Evolutionary conservation across 2,329 filamentous ascomycete genomes (phyloP).

Genomic region (Nothomitra cinnamomea): DNA sequence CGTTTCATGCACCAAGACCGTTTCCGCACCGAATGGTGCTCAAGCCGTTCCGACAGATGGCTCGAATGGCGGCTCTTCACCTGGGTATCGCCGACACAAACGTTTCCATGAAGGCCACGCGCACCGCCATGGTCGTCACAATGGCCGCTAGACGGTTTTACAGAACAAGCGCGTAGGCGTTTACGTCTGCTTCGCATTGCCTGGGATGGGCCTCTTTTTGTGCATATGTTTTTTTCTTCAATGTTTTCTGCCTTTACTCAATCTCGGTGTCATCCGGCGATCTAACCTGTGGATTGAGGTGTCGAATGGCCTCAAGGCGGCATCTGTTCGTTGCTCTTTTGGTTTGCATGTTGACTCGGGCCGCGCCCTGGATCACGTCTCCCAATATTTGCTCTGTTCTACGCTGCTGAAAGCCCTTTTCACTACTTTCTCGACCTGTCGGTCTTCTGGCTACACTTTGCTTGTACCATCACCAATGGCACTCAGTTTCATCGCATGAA

Average conservation of each 20-base stretch:
- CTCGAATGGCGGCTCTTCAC: too few relatives aligned
- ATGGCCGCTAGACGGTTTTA: neutral
- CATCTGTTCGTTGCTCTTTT: neutral
- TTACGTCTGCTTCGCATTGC: too few relatives aligned
- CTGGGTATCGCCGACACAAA: too few relatives aligned
- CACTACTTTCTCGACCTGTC: neutral
- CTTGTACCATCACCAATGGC: neutral
- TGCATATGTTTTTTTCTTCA: neutral
- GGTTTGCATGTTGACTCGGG: neutral
- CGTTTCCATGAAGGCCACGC: neutral
- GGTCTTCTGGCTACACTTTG: neutral
- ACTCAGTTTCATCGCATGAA: neutral
- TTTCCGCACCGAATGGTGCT: constrained; percentile 20
- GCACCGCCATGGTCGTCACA: neutral
- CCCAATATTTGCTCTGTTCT: neutral
- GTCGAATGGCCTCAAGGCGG: too few relatives aligned
- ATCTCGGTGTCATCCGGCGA: too few relatives aligned
- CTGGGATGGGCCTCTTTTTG: too few relatives aligned
- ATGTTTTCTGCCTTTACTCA: too few relatives aligned
- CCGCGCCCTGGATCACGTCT: neutral
- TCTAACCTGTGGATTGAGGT: neutral
- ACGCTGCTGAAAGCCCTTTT: neutral
- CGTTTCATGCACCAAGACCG: constrained; percentile 30
- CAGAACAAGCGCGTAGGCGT: too few relatives aligned
- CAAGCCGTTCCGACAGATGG: neutral